Evolutionary conservation across 176 grass and related monocot species (phyloP).

Genomic region (Carex scoparia): DNA sequence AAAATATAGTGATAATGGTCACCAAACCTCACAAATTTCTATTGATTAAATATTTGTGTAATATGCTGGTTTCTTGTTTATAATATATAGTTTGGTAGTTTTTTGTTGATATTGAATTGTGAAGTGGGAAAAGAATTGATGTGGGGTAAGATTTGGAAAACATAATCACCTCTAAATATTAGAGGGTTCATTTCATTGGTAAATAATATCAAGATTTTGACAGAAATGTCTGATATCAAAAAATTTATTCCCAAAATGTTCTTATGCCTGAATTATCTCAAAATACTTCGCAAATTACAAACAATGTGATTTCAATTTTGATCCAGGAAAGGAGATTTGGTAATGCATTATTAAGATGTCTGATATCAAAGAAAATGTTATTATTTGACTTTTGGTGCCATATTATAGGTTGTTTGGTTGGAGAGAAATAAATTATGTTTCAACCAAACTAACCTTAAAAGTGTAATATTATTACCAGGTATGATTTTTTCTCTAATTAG

Average conservation of each 20-base stretch:
- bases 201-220: background rate
- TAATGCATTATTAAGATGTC: background rate
- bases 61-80: background rate
- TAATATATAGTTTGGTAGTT: background rate
- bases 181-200: background rate
- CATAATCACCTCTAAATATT: no score
- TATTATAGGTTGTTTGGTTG: background rate
- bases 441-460: no score
- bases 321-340: background rate
- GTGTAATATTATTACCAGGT: no score
- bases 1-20: slow-evolving; percentile 53
- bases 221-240: background rate
- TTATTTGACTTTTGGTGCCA: no score
- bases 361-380: no score
- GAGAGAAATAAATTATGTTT: background rate
- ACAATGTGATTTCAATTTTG: no score
- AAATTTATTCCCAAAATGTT: background rate
- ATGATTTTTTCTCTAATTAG: no score
- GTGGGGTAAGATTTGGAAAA: background rate
- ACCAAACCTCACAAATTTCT: slow-evolving; percentile 28
- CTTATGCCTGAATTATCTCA: no score
- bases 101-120: background rate
- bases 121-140: background rate
- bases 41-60: slow-evolving; percentile 1
- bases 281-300: no score